A percentile compares a stretch with the other conserved stretches of the same genome.
Evolutionary conservation across 192 early-diverging fungal genomes (phyloP).

Genomic region (Powellomyces hirtus): DNA sequence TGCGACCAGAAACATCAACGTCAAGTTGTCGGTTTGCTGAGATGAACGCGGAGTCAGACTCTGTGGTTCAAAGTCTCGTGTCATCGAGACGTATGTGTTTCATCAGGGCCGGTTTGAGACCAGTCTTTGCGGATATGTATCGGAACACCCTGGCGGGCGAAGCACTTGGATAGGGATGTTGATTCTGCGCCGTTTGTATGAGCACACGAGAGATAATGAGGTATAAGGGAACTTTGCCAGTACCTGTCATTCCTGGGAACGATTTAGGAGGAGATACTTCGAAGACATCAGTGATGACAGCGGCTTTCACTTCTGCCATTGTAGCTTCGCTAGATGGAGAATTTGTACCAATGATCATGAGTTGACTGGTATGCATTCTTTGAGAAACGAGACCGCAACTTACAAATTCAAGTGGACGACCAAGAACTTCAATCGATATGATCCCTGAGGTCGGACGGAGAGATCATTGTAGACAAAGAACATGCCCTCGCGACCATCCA

Average conservation of each 20-base stretch:
- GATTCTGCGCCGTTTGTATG: slow-evolving; percentile 18
- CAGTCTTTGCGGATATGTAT: slow-evolving; percentile 38
- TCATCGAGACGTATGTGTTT: no score
- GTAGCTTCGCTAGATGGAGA: background rate
- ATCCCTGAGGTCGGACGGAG: slow-evolving; percentile 32
- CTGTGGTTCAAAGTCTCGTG: no score
- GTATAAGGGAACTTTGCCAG: background rate
- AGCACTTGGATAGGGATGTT: slow-evolving; percentile 38
- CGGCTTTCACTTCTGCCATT: background rate
- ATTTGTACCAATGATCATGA: no score
- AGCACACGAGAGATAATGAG: background rate
- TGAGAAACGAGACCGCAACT: no score
- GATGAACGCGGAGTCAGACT: no score
- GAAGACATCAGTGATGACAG: slow-evolving; percentile 28
- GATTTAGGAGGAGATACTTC: slow-evolving; percentile 36
- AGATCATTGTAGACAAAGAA: slow-evolving; percentile 47
- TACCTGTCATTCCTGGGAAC: slow-evolving; percentile 47
- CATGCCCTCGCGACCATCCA: slow-evolving; percentile 21
- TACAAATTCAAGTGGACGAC: slow-evolving; percentile 35
- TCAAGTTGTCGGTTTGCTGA: no score
- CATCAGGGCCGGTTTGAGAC: no score
- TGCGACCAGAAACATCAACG: no score
- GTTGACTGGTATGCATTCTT: no score
- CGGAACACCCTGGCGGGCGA: slow-evolving; percentile 40
- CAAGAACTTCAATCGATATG: slow-evolving; percentile 39